Conservation (phyloP, 75 land plant species). For the Cunninghamia lanceolata region DNA sequence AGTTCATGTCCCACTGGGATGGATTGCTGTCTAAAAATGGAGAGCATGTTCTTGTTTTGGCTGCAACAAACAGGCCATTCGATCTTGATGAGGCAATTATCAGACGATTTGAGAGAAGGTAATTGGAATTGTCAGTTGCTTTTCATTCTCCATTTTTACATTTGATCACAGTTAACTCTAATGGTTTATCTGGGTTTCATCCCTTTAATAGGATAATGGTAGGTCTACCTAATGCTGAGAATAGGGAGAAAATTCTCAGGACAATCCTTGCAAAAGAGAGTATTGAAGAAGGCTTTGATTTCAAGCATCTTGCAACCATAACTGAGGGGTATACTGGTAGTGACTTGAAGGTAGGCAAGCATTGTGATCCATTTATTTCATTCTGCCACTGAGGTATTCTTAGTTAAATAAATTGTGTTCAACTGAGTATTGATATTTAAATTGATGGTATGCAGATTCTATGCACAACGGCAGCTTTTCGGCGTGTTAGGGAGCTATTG, state of each 20-base stretch:
- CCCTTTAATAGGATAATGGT: constrained; percentile 35
- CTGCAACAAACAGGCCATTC: constrained; percentile 54
- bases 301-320: constrained; percentile 37
- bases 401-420: not conserved
- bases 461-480: constrained; percentile 42
- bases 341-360: constrained; percentile 35
- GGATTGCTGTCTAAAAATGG: constrained; percentile 35
- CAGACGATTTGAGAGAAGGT: constrained; percentile 49
- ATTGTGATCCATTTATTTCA: no score
- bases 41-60: constrained; percentile 37
- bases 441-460: constrained; percentile 20
- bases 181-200: not conserved
- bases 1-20: constrained; percentile 52
- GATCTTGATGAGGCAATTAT: constrained; percentile 55
- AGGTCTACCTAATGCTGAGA: constrained; percentile 37
- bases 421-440: not conserved
- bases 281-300: constrained; percentile 25
- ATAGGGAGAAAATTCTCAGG: constrained; percentile 43
- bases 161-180: not conserved
- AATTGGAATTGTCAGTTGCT: not conserved
- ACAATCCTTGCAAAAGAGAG: constrained; percentile 37
- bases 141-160: no score
- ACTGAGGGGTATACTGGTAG: constrained; percentile 43
- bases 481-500: constrained; percentile 32
- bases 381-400: not conserved